Evolutionary conservation across 1,284 basidiomycete genomes (phyloP).

Genomic region (Leucoagaricus sp.): DNA sequence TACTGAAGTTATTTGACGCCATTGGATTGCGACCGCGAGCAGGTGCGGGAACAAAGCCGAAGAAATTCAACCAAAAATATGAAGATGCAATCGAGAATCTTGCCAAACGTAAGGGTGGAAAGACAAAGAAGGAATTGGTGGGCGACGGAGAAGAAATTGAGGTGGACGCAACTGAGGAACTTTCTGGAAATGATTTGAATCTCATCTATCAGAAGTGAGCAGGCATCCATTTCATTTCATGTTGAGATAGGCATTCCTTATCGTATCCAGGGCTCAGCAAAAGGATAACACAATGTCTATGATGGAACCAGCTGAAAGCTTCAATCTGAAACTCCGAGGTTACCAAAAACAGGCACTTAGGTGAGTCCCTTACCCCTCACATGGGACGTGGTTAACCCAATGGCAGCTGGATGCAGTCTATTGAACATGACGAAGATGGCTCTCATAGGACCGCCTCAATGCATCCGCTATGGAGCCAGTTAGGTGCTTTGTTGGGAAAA

Average conservation of each 20-base stretch:
- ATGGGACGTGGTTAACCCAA: constrained; percentile 8
- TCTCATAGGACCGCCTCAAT: constrained; percentile 76
- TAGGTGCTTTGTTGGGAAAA: too few species aligned
- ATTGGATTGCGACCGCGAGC: constrained; percentile 59
- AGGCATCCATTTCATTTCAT: background rate
- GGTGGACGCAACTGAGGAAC: constrained; percentile 76
- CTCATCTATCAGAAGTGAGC: constrained; percentile 80
- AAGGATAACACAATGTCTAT: constrained; percentile 78
- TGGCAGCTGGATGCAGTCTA: constrained; percentile 87
- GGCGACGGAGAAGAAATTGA: constrained; percentile 71
- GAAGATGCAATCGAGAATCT: constrained; percentile 44
- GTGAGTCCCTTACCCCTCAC: constrained; percentile 37
- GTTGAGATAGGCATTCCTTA: background rate
- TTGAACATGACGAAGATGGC: constrained; percentile 75
- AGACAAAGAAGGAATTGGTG: constrained; percentile 52
- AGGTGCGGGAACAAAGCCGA: constrained; percentile 37
- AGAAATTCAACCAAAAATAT: constrained; percentile 37
- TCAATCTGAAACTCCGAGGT: constrained; percentile 77
- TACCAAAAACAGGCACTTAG: constrained; percentile 95
- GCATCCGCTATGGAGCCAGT: constrained; percentile 97
- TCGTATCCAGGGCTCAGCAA: constrained; percentile 69
- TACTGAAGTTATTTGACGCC: constrained; percentile 65
- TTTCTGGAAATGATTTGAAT: constrained; percentile 78
- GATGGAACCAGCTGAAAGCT: constrained; percentile 83
- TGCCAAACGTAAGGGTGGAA: constrained; percentile 38